Percentiles rank a stretch among this genome's conserved stretches.
Conservation (phyloP, 2,329 filamentous ascomycete species). For the Fusarium sp. region DNA sequence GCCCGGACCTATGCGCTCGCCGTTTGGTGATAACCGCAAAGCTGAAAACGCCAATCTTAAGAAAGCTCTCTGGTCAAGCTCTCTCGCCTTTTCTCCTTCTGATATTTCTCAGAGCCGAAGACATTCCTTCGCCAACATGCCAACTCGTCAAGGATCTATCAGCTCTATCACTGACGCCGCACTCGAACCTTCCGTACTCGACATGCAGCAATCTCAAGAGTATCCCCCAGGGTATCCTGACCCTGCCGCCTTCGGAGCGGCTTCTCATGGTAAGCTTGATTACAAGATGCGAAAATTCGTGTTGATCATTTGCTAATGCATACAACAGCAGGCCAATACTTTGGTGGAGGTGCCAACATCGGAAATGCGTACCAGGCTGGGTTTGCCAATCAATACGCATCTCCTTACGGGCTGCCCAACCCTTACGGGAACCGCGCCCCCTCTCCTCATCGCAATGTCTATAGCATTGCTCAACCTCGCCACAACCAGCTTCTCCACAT, state of each 20-base stretch:
- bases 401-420: slow-evolving; percentile 60
- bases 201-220: slow-evolving; percentile 59
- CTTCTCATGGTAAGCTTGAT: slow-evolving; percentile 57
- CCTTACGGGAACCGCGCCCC: slow-evolving; percentile 64
- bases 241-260: slow-evolving; percentile 52
- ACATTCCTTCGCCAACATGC: slow-evolving; percentile 82
- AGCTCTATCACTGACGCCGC: slow-evolving; percentile 69
- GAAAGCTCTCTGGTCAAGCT: slow-evolving; percentile 78
- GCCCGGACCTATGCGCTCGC: slow-evolving; percentile 60
- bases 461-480: slow-evolving; percentile 70
- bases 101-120: slow-evolving; percentile 80
- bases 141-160: slow-evolving; percentile 73
- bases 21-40: slow-evolving; percentile 71
- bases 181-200: slow-evolving; percentile 61
- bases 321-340: slow-evolving; percentile 42
- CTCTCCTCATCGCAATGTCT: slow-evolving; percentile 73
- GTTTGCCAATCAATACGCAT: slow-evolving; percentile 58
- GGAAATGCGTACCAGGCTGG: slow-evolving; percentile 46
- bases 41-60: slow-evolving; percentile 70
- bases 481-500: slow-evolving; percentile 83
- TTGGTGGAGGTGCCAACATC: slow-evolving; percentile 44
- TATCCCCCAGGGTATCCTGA: slow-evolving; percentile 58
- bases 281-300: background rate
- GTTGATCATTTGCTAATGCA: slow-evolving; percentile 9
- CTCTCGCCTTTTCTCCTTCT: slow-evolving; percentile 73